Evolutionary conservation across 2,329 filamentous ascomycete species (phyloP).

Genomic region (Monosporascus sp.): DNA sequence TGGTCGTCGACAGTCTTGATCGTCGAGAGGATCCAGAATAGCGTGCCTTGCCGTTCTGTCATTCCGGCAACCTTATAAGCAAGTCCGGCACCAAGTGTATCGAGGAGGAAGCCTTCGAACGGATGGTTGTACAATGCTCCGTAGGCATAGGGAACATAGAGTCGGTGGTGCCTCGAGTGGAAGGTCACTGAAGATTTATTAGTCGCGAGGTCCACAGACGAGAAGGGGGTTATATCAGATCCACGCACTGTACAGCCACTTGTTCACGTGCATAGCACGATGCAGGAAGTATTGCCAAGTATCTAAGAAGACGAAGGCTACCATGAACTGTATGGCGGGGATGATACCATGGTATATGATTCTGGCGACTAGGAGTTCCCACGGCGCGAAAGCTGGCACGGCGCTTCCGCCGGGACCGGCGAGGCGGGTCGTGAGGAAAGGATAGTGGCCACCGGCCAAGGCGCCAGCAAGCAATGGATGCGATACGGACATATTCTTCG

Average conservation of each 20-base stretch:
- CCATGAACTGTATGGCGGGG: slow-evolving; percentile 69
- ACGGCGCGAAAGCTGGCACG: slow-evolving; percentile 71
- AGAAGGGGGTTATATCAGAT: slow-evolving; percentile 49
- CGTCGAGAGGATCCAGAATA: slow-evolving; percentile 83
- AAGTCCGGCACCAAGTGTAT: slow-evolving; percentile 81
- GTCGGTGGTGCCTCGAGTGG: slow-evolving; percentile 90
- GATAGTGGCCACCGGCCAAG: slow-evolving; percentile 76
- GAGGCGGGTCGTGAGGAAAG: slow-evolving; percentile 58
- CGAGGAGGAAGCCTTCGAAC: slow-evolving; percentile 86
- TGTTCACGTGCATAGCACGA: slow-evolving; percentile 94
- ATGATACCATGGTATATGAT: slow-evolving; percentile 74
- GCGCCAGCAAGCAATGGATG: slow-evolving; percentile 71
- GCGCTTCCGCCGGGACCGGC: slow-evolving; percentile 44
- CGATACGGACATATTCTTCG: slow-evolving; percentile 65
- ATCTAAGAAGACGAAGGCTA: slow-evolving; percentile 75
- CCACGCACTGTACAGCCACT: slow-evolving; percentile 88
- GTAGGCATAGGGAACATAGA: slow-evolving; percentile 97
- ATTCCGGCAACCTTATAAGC: slow-evolving; percentile 77
- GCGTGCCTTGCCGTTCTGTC: slow-evolving; percentile 80
- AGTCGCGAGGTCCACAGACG: slow-evolving; percentile 38
- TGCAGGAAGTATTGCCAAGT: slow-evolving; percentile 99
- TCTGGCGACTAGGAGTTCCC: slow-evolving; percentile 74
- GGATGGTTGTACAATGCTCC: slow-evolving; percentile 97
- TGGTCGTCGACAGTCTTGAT: slow-evolving; percentile 98
- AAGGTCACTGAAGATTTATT: slow-evolving; percentile 60